Base-by-base conservation (phyloP, 768 basidiomycete genomes). In the Tephrocybe sp. region DNA sequence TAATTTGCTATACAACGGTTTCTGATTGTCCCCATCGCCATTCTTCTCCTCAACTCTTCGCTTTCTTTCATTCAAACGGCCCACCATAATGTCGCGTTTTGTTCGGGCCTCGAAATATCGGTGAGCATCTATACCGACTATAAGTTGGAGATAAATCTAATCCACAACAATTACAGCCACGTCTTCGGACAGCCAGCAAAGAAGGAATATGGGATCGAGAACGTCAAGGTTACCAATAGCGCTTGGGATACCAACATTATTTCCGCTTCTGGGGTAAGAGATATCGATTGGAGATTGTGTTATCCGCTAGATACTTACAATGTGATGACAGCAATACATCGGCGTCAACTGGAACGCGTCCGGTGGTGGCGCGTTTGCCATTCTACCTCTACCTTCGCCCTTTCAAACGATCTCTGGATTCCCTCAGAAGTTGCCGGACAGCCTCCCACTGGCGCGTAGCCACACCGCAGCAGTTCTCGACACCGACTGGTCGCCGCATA, bases 191-290 rank as follows among this genome's bases (percentile, higher is more conserved):
- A 93, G 60, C 69, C 84, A 56, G 80, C 86, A 30, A 96, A 94
- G 77, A 93, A 90, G 65, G 90, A 93, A 66, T 76, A 89, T 58
- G 73, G 80, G 18, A 69, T 86, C 55, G 90, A 93, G 65, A 94
- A 93, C 56, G 74, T 93, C 58, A 93, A 93, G 68, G 78, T 93
- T 15, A 87, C 90, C 43, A 86, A 83, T 68, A 91, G 84, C 58
- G 94, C 96, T 8, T 98, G 93, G 93, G 96, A 98, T 68, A 98
- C 96, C 38, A 96, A 98, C 67, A 72, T 98, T 55, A 76, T 97
- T 57, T 78, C 89, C 54, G 90, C 92, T 10, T 93, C 92, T 57
- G 85, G 78, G 38, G 90, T 93, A 65, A 65, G 83, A 68, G n/a
- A 47, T 57, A n/a, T 46, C 20, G 12, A 49, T 40, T 50, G 20